phyloP scores from a whole-genome alignment of 108 stramenopile species.

The Cyclotella distinguenda region DNA sequence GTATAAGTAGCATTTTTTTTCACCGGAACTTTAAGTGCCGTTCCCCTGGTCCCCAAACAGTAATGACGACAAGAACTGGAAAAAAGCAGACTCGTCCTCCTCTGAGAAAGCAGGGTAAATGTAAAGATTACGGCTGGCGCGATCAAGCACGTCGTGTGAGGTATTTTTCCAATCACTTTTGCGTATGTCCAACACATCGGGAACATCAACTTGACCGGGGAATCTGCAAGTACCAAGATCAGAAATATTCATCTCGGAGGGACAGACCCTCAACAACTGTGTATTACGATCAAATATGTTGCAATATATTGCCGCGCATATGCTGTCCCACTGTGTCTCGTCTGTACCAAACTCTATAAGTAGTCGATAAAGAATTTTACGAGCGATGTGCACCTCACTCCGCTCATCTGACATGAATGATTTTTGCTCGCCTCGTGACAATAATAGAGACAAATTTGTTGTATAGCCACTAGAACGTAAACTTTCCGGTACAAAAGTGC shows the following conservation, averaged over 20 bases:
- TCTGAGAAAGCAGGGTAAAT: conserved; percentile 22
- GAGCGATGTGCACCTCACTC: conserved; percentile 6
- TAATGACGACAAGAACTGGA: conserved; percentile 9
- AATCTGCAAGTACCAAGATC: conserved; percentile 15
- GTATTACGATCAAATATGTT: conserved; percentile 14
- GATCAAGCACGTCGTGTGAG: not conserved
- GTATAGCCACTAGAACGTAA: not conserved
- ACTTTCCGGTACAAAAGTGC: conserved; percentile 21
- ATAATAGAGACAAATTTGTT: conserved; percentile 2
- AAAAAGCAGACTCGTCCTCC: conserved; percentile 19
- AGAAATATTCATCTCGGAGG: conserved; percentile 8
- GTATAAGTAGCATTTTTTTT: no score
- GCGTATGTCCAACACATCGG: not conserved
- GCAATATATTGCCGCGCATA: conserved; percentile 35
- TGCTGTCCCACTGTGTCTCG: conserved; percentile 45
- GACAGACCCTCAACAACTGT: not conserved
- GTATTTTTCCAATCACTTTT: not conserved
- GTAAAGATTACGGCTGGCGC: not conserved
- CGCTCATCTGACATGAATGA: not conserved
- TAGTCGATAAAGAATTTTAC: conserved; percentile 10
- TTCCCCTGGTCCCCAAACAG: no score
- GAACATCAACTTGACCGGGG: not conserved
- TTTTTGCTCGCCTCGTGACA: not conserved
- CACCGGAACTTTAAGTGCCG: no score
- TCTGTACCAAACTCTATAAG: conserved; percentile 22